Base-by-base conservation (phyloP, 306 rosid genomes). In the Pterocarpus santalinus region DNA sequence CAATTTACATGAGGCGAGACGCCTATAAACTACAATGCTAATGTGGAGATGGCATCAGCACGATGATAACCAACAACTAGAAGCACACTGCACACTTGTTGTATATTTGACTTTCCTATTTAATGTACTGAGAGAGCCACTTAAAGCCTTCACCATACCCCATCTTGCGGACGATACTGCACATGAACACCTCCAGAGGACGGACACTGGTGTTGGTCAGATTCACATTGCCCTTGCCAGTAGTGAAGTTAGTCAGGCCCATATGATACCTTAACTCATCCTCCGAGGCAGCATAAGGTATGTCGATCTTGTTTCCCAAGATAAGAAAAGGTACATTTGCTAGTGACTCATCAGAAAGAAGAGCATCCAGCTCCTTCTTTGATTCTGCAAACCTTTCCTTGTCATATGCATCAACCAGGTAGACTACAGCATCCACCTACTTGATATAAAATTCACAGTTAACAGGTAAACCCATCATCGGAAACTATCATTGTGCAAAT, bases 91-190 rank as follows among this genome's bases (percentile, higher is more conserved):
- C 81, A 71, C 65, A 51, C 76, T 78, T 60, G 51, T 77, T 61
- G 56, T 38, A 83, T 41, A 69, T 49, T 67, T 75, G 51, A 47
- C 57, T 67, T 64, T 41, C 79, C 90, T 90, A 91, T 81, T 92
- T 86, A 77, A 92, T 90, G 87, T 92, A 92, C 83, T 92, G 97
- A 76, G 97, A 92, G 60, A 92, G 82, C 97, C 97, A 92, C 87
- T 85, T 83, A 65, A 92, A 92, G 80, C 97, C 97, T 65, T 92
- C 97, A 0, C 97, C 97, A 15, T 92, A 92, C 3, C 95, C 97
- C 97, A 92, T 92, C 86, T 92, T 92, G 77, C 95, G 95, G 63
- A 92, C 95, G 41, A 92, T 92, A 56, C 97, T 92, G 87, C 97
- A 92, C 97, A 92, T 92, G 85, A 90, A 92, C n/a, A 92, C 95